phyloP scores from a whole-genome alignment of 495 filamentous ascomycete genomes.

The Neurospora sp. region DNA sequence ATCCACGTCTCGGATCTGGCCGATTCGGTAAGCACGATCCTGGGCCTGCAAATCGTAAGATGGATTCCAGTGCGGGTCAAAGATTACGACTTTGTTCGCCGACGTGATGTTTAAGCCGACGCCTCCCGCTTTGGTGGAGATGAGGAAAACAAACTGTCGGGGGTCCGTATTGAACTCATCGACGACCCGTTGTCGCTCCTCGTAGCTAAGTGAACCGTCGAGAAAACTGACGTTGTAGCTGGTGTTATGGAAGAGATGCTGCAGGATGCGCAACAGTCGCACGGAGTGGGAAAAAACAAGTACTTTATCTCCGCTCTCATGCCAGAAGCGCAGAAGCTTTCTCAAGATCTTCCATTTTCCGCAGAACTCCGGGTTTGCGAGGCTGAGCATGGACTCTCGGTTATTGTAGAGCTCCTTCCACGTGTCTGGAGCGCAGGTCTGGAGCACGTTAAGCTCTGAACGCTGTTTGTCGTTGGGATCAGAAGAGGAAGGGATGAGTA shows the following conservation, averaged over 20 bases:
- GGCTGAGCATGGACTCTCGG: constrained; percentile 70
- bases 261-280: constrained; percentile 73
- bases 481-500: constrained; percentile 63
- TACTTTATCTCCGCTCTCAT: constrained; percentile 83
- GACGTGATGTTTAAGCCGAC: constrained; percentile 89
- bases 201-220: constrained; percentile 78
- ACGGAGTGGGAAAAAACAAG: constrained; percentile 88
- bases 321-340: constrained; percentile 83
- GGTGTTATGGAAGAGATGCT: constrained; percentile 77
- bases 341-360: constrained; percentile 94
- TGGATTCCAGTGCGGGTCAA: constrained; percentile 98
- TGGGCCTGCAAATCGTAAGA: constrained; percentile 90
- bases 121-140: constrained; percentile 87
- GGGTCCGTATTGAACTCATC: constrained; percentile 90
- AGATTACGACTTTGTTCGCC: constrained; percentile 95
- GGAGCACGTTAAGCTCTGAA: constrained; percentile 67
- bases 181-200: constrained; percentile 70
- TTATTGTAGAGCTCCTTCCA: constrained; percentile 70
- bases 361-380: constrained; percentile 84
- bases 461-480: constrained; percentile 69
- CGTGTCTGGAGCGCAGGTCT: constrained; percentile 61
- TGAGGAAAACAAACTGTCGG: constrained; percentile 85
- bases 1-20: constrained; percentile 86
- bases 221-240: constrained; percentile 89
- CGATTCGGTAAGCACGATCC: constrained; percentile 93